Evolutionary conservation across 768 basidiomycete genomes (phyloP).

Genomic region (Lepiota subincarnata): DNA sequence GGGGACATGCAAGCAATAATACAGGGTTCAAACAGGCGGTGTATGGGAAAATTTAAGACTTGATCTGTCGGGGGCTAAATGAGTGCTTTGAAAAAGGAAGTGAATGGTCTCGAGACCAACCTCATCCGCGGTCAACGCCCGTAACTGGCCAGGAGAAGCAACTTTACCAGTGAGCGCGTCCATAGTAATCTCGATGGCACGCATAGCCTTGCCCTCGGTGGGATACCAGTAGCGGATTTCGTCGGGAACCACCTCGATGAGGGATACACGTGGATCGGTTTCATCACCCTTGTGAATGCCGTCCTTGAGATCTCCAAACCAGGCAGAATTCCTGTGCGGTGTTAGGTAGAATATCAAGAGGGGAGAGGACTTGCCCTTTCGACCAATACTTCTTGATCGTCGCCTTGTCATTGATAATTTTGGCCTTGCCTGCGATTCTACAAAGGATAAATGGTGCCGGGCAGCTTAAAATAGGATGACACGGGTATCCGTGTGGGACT

Average conservation of each 20-base stretch:
- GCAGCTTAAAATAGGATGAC: not conserved
- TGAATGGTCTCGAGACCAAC: slow-evolving; percentile 31
- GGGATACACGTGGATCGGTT: slow-evolving; percentile 71
- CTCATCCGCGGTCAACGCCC: slow-evolving; percentile 71
- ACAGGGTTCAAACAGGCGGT: too few relatives aligned
- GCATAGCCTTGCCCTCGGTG: slow-evolving; percentile 53
- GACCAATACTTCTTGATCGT: slow-evolving; percentile 66
- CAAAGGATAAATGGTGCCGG: not conserved
- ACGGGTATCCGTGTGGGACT: slow-evolving; percentile 13
- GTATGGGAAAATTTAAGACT: too few relatives aligned
- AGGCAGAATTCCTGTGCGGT: slow-evolving; percentile 52
- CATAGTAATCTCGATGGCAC: slow-evolving; percentile 56
- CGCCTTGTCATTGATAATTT: slow-evolving; percentile 55
- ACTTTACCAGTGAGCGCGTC: slow-evolving; percentile 58
- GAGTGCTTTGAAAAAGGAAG: not conserved
- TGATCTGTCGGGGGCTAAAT: not conserved
- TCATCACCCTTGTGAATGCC: slow-evolving; percentile 80
- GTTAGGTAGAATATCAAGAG: not conserved
- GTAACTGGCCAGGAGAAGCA: slow-evolving; percentile 70
- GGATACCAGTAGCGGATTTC: slow-evolving; percentile 83
- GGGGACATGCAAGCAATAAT: too few relatives aligned
- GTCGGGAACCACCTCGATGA: slow-evolving; percentile 75
- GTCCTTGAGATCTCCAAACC: slow-evolving; percentile 86
- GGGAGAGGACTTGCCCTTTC: slow-evolving; percentile 32
- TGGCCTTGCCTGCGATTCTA: slow-evolving; percentile 72